Evolutionary conservation across 176 grass and related monocot genomes (phyloP), one percentile per base, ranked within the genome.

Genomic region (Otatea glauca): DNA sequence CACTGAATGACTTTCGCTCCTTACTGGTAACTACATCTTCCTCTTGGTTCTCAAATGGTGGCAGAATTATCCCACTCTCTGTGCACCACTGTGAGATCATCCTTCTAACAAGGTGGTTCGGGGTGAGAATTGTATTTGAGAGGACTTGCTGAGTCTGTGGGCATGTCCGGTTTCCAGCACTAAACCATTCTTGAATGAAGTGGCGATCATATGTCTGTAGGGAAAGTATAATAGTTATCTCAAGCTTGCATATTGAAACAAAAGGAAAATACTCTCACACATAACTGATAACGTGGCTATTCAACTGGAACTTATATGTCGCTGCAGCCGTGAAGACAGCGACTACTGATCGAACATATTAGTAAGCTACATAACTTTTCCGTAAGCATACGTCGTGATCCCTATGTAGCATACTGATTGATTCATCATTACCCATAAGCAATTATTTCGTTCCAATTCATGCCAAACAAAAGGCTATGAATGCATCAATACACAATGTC

Each of bases 111-210:
- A 97, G 88, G 83, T 88, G 83, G 68, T 97, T 94, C 2, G 94
- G 85, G 72, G 77, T 91, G 34, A 97, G 70, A 85, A 81, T 83
- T 61, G 80, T 85, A 79, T 92, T 77, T 18, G 92, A 87, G 67
- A 97, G 92, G 39, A 94, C 94, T 85, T 91, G 90, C 14, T 97
- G 92, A 55, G 90, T 92, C 59, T 83, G 83, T 50, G 92, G 94
- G 81, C 94, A 97, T 43, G 88, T 94, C 24, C 94, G 75, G 59
- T 92, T 94, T 62, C 90, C 92, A 51, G 92, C 81, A 71, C 72
- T 89, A 39, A 97, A 85, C 94, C 92, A 94, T 66, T 94, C 90
- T 84, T 97, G 90, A 54, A 94, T 91, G 84, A 94, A 94, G 12
- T 72, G 78, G 39, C 90, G 90, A 67, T 97, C 94, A 83, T 92